Conservation (phyloP, 495 filamentous ascomycete species). For the Pyrenopolyporus hunteri region DNA sequence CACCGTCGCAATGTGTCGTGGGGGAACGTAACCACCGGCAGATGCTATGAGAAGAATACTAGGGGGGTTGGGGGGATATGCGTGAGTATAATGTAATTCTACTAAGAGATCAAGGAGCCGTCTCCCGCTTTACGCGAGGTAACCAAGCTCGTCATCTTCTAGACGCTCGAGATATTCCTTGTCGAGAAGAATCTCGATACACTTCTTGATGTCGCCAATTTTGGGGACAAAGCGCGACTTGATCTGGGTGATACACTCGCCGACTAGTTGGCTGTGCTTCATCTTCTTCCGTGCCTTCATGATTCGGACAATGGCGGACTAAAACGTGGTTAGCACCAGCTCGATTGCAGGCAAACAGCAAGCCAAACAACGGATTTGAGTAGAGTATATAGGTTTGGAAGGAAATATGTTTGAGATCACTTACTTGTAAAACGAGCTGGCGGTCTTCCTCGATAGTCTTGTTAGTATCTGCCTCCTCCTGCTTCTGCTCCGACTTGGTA, state of each 20-base stretch:
- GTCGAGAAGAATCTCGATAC: constrained; percentile 97
- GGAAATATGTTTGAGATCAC: constrained; percentile 59
- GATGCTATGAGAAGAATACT: constrained; percentile 14
- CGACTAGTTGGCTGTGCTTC: constrained; percentile 92
- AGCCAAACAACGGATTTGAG: no score
- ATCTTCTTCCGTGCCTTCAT: constrained; percentile 99
- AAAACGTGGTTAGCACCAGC: constrained; percentile 33
- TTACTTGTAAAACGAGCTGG: constrained; percentile 94
- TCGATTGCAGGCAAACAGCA: background rate
- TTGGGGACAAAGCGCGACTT: constrained; percentile 92
- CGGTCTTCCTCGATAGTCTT: constrained; percentile 99
- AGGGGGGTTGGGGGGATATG: constrained; percentile 15
- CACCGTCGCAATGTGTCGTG: background rate
- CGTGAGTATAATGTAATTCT: constrained; percentile 6
- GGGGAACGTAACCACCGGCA: constrained; percentile 3
- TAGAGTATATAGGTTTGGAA: constrained; percentile 50
- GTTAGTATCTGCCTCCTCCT: constrained; percentile 94
- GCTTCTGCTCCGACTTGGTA: constrained; percentile 93
- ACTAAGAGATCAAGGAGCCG: background rate
- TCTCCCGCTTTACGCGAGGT: constrained; percentile 67
- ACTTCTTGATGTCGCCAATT: constrained; percentile 96
- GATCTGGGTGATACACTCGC: constrained; percentile 94
- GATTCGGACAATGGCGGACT: constrained; percentile 98
- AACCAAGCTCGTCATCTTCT: constrained; percentile 92
- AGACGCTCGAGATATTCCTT: constrained; percentile 98